Base-by-base conservation (phyloP, 176 grass and related monocot species). In the Poa annua region DNA sequence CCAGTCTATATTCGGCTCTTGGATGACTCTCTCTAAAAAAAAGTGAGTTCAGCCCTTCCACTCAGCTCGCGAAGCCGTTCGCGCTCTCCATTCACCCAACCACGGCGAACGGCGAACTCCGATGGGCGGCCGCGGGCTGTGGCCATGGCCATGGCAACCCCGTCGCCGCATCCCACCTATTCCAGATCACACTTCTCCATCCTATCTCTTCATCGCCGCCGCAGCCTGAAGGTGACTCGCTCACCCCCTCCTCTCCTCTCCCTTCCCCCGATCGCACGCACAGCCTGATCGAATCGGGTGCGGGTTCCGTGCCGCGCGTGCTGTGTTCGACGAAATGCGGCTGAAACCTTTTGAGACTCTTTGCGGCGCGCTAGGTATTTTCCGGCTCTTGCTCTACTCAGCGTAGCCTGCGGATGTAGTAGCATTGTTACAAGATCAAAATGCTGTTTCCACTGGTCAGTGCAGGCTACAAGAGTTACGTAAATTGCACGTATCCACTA, bases 301-400 rank as follows among this genome's bases (percentile, higher is more conserved):
- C 20, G 13, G 41, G 71, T 25, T 38, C 12, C 16, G 5, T 39
- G 29, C 21, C 15, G 71, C 3, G 29, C 38, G 38, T 53, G 3
- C 3, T 8, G 21, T 81, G 77, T 76, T 85, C 61, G 87, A 85
- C 39, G 70, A 44, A 81, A 76, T 85, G 82, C 76, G 13, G 26
- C 6, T 10, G 20, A 56, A 29, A 11, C 9, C 9, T 5, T 48
- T 19, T 39, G 16, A 1, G 80, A 29, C 12, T 75, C 20, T 0
- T 71, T 12, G 20, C 0, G 5, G 2, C 2, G n/a, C 15, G n/a
- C 33, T 16, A 80, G 14, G 19, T 55, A 35, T 56, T 54, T 35
- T 14, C 49, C 10, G 5, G 29, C 9, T 75, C 16, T 35, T 75
- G 3, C 49, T 21, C 49, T 20, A n/a, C 17, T 7, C 11, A 35